These are phyloP conservation scores for Cydonia oblonga DNA, from an alignment of 331 rosid species.

Conservation along the genomic window DNA sequence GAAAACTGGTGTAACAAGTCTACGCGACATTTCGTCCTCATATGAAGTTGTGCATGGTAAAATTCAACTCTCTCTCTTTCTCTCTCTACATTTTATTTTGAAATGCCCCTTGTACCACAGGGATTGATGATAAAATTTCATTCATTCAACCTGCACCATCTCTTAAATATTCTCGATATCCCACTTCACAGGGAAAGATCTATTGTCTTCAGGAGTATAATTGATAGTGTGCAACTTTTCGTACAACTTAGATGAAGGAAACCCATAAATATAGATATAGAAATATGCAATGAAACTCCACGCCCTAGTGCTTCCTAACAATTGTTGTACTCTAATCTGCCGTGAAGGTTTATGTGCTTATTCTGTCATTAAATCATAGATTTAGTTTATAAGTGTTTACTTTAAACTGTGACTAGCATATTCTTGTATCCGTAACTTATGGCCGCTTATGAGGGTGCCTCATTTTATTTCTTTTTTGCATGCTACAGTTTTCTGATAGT, in stretches of 20 bases:
- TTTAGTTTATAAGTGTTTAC: background rate
- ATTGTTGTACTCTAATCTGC: background rate
- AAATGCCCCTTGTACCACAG: background rate
- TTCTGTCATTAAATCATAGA: background rate
- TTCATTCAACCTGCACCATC: background rate
- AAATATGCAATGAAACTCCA: background rate
- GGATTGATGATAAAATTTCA: background rate
- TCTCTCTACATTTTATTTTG: background rate
- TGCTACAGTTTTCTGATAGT: background rate
- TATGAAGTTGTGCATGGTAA: conserved; percentile 86
- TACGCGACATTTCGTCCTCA: conserved; percentile 74
- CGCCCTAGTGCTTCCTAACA: background rate
- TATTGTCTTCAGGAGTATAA: background rate
- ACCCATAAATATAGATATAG: background rate
- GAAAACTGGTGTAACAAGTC: conserved; percentile 76
- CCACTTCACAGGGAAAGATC: background rate
- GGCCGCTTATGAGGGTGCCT: background rate
- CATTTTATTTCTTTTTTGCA: background rate
- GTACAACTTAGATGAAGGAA: background rate
- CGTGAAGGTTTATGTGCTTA: background rate
- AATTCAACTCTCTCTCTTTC: background rate
- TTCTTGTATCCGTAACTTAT: background rate
- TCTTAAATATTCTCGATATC: background rate
- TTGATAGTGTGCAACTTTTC: background rate
- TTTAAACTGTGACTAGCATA: background rate